Base-by-base conservation (phyloP, 306 rosid species). In the Dicorynia guianensis region DNA sequence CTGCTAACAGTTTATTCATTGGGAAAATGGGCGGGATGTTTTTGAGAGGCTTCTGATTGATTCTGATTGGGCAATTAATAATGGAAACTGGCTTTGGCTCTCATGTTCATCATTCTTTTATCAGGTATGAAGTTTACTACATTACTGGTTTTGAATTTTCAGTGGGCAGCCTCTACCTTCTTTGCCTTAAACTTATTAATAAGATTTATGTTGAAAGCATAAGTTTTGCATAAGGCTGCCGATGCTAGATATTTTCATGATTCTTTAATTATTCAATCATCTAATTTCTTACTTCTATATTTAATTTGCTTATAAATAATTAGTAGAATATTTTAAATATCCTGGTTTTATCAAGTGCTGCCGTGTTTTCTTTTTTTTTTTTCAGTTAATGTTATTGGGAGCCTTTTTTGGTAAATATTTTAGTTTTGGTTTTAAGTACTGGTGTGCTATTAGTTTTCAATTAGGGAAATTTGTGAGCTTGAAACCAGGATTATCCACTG, bases 11-110 rank as follows among this genome's bases (percentile, higher is more conserved):
- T 94, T 92, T 82, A 78, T 88, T 75, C 98, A 92, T 50, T 92
- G 98, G 97, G 97, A 92, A 80, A 91, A 90, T 83, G 98, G 98
- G 50, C 97, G 97, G 15, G 93, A 94, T 52, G 92, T 94, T 49
- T 94, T 94, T 58, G 98, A 85, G 81, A 88, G 98, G 86, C 98
- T 94, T 80, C 87, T 94, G 76, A 88, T 94, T 66, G 98, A 92
- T 87, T 90, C 98, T 55, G 98, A 94, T 71, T 94, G 97, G 98
- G 93, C 97, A 46, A 88, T 94, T 76, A 94, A 90, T 85, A 92
- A 90, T 76, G 98, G 95, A 48, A 94, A 94, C 84, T 94, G 98
- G 98, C 74, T 90, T 76, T 94, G 98, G 98, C 94, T 94, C 60
- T 94, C 96, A 2, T 94, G 98, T 76, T 94, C 98, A 15, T 88